Percentiles rank a stretch among this genome's conserved stretches.
Conservation (phyloP, 495 filamentous ascomycete species). For the Hypoxylon fuscum region DNA sequence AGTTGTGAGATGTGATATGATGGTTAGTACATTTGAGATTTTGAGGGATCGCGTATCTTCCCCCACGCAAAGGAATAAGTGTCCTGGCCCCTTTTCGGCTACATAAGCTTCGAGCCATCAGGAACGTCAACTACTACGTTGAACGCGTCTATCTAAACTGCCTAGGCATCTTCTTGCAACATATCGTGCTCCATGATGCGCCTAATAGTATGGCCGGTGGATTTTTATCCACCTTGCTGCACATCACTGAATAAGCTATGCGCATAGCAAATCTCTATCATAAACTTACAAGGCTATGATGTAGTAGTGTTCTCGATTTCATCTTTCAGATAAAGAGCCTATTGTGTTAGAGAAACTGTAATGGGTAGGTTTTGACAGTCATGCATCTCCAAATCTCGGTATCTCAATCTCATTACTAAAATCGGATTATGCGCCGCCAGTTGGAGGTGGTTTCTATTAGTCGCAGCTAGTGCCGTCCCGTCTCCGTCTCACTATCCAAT, state of each 20-base stretch:
- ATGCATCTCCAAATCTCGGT: slow-evolving; percentile 30
- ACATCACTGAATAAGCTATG: too few species aligned
- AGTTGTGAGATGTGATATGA: slow-evolving; percentile 36
- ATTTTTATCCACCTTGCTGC: too few species aligned
- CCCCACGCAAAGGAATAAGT: slow-evolving; percentile 25
- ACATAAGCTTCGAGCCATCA: slow-evolving; percentile 5
- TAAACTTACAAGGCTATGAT: neutral
- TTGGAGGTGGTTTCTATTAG: too few species aligned
- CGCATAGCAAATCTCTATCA: neutral
- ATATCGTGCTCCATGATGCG: too few species aligned
- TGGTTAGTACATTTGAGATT: neutral
- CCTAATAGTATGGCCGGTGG: too few species aligned
- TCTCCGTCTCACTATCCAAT: slow-evolving; percentile 8
- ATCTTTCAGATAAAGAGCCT: neutral
- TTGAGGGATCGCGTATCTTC: slow-evolving; percentile 1
- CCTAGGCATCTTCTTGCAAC: slow-evolving; percentile 21
- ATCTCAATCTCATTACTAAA: slow-evolving; percentile 33
- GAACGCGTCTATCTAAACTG: slow-evolving; percentile 15
- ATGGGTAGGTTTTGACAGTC: slow-evolving; percentile 21
- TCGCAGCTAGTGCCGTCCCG: too few species aligned
- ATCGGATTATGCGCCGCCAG: too few species aligned
- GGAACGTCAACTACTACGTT: slow-evolving; percentile 12
- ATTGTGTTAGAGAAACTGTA: neutral
- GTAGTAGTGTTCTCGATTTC: neutral
- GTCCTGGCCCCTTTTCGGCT: neutral